These are phyloP conservation scores for Teratosphaeria zuluensis DNA, from an alignment of 2,329 filamentous ascomycete species.

Conservation along the genomic window DNA sequence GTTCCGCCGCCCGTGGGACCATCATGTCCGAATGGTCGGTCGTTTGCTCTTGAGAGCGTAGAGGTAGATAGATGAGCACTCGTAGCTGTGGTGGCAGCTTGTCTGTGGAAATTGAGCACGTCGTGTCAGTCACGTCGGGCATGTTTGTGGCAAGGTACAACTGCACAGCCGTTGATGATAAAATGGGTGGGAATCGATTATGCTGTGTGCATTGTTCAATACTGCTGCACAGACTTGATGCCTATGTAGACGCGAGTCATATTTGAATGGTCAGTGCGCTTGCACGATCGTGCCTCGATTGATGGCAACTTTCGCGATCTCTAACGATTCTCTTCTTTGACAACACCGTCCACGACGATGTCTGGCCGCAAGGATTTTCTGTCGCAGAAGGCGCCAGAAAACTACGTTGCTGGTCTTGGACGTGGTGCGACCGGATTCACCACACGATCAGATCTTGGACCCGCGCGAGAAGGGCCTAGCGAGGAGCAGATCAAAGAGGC, in stretches of 20 bases:
- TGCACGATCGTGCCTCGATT: background rate
- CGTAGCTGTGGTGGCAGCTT: no score
- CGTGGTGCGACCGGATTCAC: slow-evolving; percentile 98
- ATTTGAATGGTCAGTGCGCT: background rate
- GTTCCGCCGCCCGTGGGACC: no score
- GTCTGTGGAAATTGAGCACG: no score
- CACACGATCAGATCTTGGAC: slow-evolving; percentile 90
- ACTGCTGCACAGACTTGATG: background rate
- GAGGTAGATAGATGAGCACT: no score
- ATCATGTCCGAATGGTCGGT: no score
- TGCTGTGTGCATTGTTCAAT: background rate
- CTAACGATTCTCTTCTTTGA: background rate
- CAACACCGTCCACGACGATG: slow-evolving; percentile 32
- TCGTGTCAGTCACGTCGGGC: no score
- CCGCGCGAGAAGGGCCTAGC: slow-evolving; percentile 86
- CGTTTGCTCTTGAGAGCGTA: no score
- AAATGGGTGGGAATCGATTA: no score
- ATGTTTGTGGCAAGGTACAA: no score
- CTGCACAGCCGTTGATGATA: no score
- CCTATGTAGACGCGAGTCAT: background rate
- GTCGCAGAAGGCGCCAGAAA: slow-evolving; percentile 59
- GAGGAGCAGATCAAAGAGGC: slow-evolving; percentile 98
- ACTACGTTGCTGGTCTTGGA: slow-evolving; percentile 82
- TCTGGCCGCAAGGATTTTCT: slow-evolving; percentile 72
- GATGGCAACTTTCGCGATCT: background rate